Evolutionary conservation across 352 stramenopile genomes (phyloP), one percentile per base, ranked within the genome.

Genomic region (Globisporangium paddicum): DNA sequence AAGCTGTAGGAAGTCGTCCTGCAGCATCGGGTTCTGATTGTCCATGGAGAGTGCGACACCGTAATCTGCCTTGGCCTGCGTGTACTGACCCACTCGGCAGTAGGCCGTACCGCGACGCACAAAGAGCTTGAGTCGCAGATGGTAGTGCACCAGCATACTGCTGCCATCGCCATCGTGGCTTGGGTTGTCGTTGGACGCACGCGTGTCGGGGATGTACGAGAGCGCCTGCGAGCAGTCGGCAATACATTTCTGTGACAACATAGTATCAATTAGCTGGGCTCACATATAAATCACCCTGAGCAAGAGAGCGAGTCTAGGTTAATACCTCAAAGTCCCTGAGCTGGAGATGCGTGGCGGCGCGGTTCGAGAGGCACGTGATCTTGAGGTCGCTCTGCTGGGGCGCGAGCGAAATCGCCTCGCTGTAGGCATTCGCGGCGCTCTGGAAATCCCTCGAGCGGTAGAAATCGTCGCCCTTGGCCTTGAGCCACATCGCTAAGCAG

Each of bases 401-500:
- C 5, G 61, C 66, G 10, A 77, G 59, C 4, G 63, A 62, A 46
- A 91, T 64, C 25, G 82, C 75, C 47, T 94, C 84, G 11, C 62
- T 67, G 59, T 91, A 94, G 2, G 79, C 84, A 48, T 89, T 92
- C 8, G 71, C 67, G 8, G 84, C 84, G 60, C 84, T 88, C 0
- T 66, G 67, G 47, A 77, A 90, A 58, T 94, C 84, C 10, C 66
- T 80, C 2, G 75, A 73, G 32, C 77, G 78, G 38, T 87, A 92
- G 58, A 92, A 94, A 41, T 92, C 84, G 63, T 92, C 84, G n/a
- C 71, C 84, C 62, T 91, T 92, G 0, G 84, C 84, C 47, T 94
- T 94, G n/a, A 94, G 60, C 84, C 84, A 94, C 60, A 87, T 82
- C 8, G 82, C 84, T 94, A 18, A 11, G 35, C 16, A 26, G 11